A percentile compares a stretch with the other conserved stretches of the same genome.
Evolutionary conservation across 208 protist species (phyloP).

Genomic region (Balamuthia mandrillaris): DNA sequence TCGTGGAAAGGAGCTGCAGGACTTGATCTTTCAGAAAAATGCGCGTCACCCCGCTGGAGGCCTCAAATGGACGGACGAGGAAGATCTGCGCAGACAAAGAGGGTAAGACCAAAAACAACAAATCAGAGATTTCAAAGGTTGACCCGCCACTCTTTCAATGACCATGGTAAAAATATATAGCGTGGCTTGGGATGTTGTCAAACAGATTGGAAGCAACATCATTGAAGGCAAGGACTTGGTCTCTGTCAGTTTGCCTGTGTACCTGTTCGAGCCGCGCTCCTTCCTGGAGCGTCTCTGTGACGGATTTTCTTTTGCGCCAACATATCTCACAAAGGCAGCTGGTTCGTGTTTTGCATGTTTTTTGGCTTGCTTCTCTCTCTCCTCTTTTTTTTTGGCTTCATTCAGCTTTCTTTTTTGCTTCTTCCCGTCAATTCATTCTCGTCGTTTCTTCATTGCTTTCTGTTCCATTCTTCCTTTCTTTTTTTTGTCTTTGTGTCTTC

Average conservation of each 20-base stretch:
- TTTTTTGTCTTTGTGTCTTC: too few species aligned
- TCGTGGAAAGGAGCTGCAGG: conserved; percentile 33
- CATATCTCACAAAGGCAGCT: conserved; percentile 42
- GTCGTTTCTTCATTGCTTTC: too few species aligned
- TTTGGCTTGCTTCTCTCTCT: background rate
- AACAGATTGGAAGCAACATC: conserved; percentile 47
- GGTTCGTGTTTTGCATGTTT: background rate
- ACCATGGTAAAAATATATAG: conserved; percentile 13
- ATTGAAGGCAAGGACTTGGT: conserved; percentile 58
- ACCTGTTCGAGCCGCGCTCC: conserved; percentile 57
- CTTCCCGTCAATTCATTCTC: too few species aligned
- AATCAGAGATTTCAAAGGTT: background rate
- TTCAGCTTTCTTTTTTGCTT: too few species aligned
- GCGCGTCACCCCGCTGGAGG: conserved; percentile 29
- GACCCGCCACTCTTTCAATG: background rate
- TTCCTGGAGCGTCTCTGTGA: conserved; percentile 54
- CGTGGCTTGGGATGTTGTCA: conserved; percentile 44
- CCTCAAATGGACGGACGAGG: conserved; percentile 39
- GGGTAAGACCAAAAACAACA: conserved; percentile 18
- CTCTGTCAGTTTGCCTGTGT: conserved; percentile 45
- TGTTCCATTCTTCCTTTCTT: too few species aligned
- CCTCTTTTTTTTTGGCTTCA: background rate
- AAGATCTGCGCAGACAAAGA: conserved; percentile 48
- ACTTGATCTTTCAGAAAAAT: conserved; percentile 44
- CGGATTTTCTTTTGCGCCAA: conserved; percentile 41